Conservation (phyloP, 768 basidiomycete genomes). For the Trametes gibbosa region DNA sequence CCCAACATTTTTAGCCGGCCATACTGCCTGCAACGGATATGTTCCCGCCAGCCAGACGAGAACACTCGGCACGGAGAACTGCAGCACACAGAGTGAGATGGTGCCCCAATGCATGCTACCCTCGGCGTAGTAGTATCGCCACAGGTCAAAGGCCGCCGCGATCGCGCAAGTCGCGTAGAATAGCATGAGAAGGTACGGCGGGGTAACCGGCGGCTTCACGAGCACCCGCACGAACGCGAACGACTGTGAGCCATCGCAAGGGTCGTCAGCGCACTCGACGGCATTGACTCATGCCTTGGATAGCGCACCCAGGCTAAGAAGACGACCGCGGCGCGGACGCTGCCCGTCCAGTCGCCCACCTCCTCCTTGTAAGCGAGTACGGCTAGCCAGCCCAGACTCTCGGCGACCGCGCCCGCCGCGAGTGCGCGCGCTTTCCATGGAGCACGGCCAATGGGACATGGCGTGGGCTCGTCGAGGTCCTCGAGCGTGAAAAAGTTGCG, state of each 20-base stretch:
- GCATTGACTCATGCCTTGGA: too few relatives aligned
- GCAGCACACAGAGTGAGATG: slow-evolving; percentile 28
- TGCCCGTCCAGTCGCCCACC: slow-evolving; percentile 20
- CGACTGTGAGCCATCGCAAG: slow-evolving; percentile 30
- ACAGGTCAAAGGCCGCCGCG: slow-evolving; percentile 37
- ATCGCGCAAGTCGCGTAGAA: slow-evolving; percentile 41
- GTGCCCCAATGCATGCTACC: slow-evolving; percentile 7
- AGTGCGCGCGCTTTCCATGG: slow-evolving; percentile 35
- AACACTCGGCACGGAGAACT: slow-evolving; percentile 34
- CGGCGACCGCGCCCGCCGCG: slow-evolving; percentile 37
- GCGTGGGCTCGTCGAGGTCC: slow-evolving; percentile 44
- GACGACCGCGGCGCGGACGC: slow-evolving; percentile 31
- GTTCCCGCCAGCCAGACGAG: slow-evolving; percentile 56
- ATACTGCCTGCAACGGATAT: slow-evolving; percentile 46
- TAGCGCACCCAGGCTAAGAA: slow-evolving; percentile 50
- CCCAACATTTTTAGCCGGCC: slow-evolving; percentile 50
- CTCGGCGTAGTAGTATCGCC: slow-evolving; percentile 27
- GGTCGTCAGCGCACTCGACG: background rate
- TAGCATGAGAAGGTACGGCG: slow-evolving; percentile 50
- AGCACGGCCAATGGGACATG: slow-evolving; percentile 23
- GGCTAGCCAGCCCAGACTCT: slow-evolving; percentile 43
- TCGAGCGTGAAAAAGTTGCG: slow-evolving; percentile 49
- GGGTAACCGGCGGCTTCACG: slow-evolving; percentile 43
- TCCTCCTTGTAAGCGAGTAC: slow-evolving; percentile 37
- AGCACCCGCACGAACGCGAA: slow-evolving; percentile 42